phyloP scores from a whole-genome alignment of 2,329 filamentous ascomycete species.

The Alternaria solani region DNA sequence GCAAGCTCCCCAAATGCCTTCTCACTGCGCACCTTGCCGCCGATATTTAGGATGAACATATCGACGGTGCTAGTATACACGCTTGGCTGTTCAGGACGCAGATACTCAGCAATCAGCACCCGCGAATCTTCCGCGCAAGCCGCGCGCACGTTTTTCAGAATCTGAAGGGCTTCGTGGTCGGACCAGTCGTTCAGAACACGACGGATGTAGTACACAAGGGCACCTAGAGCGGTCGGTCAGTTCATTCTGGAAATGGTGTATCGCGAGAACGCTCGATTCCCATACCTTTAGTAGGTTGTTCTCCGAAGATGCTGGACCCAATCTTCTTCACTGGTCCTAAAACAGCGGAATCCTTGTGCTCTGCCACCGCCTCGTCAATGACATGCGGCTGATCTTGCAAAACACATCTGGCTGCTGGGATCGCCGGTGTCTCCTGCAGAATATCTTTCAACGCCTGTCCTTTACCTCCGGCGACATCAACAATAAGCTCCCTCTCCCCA shows the following conservation, averaged over 20 bases:
- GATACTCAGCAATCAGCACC: conserved; percentile 13
- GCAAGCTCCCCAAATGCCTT: conserved; percentile 13
- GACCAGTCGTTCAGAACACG: conserved; percentile 18
- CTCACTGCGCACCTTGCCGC: conserved; percentile 16
- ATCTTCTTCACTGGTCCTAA: conserved; percentile 13
- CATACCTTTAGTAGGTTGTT: conserved; percentile 15
- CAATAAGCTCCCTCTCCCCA: conserved; percentile 11
- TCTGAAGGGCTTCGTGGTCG: conserved; percentile 11
- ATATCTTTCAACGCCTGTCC: conserved; percentile 15
- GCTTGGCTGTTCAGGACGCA: conserved; percentile 8
- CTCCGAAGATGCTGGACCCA: conserved; percentile 11
- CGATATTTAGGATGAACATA: conserved; percentile 17
- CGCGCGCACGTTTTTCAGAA: conserved; percentile 9
- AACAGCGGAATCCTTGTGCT: conserved; percentile 11
- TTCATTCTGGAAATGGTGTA: neutral
- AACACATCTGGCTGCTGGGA: conserved; percentile 13
- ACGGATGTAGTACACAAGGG: conserved; percentile 15
- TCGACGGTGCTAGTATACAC: conserved; percentile 12
- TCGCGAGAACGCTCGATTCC: neutral
- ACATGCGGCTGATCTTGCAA: conserved; percentile 16
- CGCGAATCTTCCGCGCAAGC: conserved; percentile 14
- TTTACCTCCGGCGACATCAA: conserved; percentile 14
- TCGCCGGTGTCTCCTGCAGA: conserved; percentile 9
- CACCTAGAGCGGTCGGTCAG: conserved; percentile 3
- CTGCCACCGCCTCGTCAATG: conserved; percentile 10